Evolutionary conservation across 352 stramenopile genomes (phyloP), one percentile per base, ranked within the genome.

Genomic region (Saprolegnia parasitica): DNA sequence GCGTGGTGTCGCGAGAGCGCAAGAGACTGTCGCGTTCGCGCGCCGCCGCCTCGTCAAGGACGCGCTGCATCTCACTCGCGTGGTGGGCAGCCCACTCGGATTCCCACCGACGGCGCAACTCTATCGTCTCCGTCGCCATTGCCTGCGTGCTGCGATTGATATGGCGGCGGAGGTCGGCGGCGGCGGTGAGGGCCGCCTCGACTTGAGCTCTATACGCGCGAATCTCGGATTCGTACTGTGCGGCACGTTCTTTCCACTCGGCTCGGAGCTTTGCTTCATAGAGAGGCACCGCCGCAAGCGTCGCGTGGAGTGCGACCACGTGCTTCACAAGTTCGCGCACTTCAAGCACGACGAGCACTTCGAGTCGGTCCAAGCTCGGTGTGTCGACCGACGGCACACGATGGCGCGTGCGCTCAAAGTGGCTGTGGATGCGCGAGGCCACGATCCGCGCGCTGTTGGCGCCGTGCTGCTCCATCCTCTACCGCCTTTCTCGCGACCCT

Each of bases 251-350:
- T 35, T 35, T 35, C 29, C 29, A 35, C 29, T 35, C 29, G 29
- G 2, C 29, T 35, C 29, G 29, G 13, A 63, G 35, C 26, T 9
- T 18, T 20, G 29, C 35, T 20, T 63, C 40, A 9, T 63, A 29
- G 29, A 35, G 29, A 5, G 29, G 29, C 2, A 35, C 29, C 0
- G 23, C 54, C 26, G 54, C 26, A 23, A 61, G 54, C 18, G 23
- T 21, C 6, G 35, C 54, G 26, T 63, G 29, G 24, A 63, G 35
- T 32, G 16, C 29, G 2, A 49, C 16, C 11, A 63, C n/a, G 26
- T 37, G 56, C 56, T 63, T 63, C 3, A 37, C 32, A 11, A 63
- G 18, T 40, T 63, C 56, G 5, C 56, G 56, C 32, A 63, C 40
- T 23, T 63, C 56, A 2, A 63, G 24, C 5, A 63, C 10, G 11